Base-by-base conservation (phyloP, 2,329 filamentous ascomycete genomes). In the Pseudocercospora macadamiae region DNA sequence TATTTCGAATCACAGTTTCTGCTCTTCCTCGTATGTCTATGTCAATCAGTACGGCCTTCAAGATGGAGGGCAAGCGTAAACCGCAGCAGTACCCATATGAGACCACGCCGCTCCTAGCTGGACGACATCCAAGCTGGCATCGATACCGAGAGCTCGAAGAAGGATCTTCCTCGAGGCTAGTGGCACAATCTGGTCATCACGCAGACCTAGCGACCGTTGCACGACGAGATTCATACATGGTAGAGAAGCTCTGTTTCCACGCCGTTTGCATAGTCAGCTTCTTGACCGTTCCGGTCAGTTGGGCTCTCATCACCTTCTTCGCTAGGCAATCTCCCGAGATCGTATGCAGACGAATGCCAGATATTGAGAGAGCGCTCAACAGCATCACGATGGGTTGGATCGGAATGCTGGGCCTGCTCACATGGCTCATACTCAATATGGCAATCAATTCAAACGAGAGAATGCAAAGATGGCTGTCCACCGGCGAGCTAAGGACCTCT, bases 211-310 rank as follows among this genome's bases (percentile, higher is more conserved):
- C n/a, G 9, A 45, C 39, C 14, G 6, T 4, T 25, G 8, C 18
- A 25, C 18, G 39, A 21, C 39, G 14, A 25, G 39, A 10, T n/a
- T 23, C 6, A 12, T 18, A 21, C 8, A 2, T 21, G 23, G 39
- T 19, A 25, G 10, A 16, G 14, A 21, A 51, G 19, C 28, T 57
- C 37, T 18, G 21, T 18, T 45, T 57, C 21, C 55, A 57, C 25
- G 16, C 36, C n/a, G 21, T 21, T 7, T 44, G 45, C 54, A 19
- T 44, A n/a, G 21, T 18, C 28, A 42, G 44, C 34, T 37, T 51
- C 23, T 19, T 44, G 26, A 19, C 23, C 23, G 30, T 51, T 23
- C 26, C 32, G 14, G 32, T 42, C 25, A 21, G 28, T 25, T 49
- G 44, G 54, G 45, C 21, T n/a, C 10, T 37, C n/a, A 32, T 42